A percentile compares a stretch with the other conserved stretches of the same genome.
Evolutionary conservation across 768 basidiomycete species (phyloP).

Genomic region (Pleurotus pulmonarius): DNA sequence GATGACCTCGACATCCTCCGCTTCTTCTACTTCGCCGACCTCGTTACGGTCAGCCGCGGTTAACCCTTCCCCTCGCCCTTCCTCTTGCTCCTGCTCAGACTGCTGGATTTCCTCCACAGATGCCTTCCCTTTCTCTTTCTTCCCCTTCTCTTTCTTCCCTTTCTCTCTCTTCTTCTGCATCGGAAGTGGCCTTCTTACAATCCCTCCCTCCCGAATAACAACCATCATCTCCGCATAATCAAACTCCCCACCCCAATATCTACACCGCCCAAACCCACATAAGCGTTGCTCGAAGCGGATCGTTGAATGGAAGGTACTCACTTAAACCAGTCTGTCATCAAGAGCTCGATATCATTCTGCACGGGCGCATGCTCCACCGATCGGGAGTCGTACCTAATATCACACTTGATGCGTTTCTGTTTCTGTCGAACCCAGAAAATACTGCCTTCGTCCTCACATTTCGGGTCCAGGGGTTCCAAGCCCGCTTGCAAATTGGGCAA

Average conservation of each 20-base stretch:
- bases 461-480: slow-evolving; percentile 14
- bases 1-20: not conserved
- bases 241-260: slow-evolving; percentile 43
- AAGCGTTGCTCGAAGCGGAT: not conserved
- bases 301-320: slow-evolving; percentile 19
- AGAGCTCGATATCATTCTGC: slow-evolving; percentile 13
- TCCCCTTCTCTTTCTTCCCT: not conserved
- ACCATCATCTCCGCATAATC: slow-evolving; percentile 25
- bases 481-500: slow-evolving; percentile 53
- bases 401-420: slow-evolving; percentile 18
- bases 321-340: slow-evolving; percentile 40
- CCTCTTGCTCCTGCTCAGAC: not conserved
- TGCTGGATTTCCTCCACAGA: not conserved
- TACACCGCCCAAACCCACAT: slow-evolving; percentile 13
- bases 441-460: slow-evolving; percentile 8
- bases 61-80: not conserved
- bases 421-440: slow-evolving; percentile 29
- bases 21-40: too few species aligned
- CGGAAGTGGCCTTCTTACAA: slow-evolving; percentile 19
- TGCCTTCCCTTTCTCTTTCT: not conserved
- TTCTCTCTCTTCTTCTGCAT: not conserved
- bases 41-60: not conserved
- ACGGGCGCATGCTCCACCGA: slow-evolving; percentile 11
- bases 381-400: slow-evolving; percentile 21
- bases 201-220: slow-evolving; percentile 39